Evolutionary conservation across 768 basidiomycete genomes (phyloP).

Genomic region (Phylloporus rhodoxanthus): DNA sequence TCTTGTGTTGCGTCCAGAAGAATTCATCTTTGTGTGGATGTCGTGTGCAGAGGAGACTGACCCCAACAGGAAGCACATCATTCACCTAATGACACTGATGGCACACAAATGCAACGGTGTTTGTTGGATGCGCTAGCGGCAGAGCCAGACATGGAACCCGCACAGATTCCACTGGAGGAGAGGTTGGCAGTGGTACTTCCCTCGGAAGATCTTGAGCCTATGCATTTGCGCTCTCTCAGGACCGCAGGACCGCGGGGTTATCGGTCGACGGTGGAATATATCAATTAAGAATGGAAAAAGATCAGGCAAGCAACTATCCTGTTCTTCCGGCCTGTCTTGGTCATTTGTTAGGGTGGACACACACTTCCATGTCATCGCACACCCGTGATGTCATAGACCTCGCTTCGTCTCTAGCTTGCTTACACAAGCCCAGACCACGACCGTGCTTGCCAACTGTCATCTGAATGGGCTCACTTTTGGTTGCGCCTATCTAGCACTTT

Average conservation of each 20-base stretch:
- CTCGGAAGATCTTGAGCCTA: conserved; percentile 35
- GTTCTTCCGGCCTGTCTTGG: not conserved
- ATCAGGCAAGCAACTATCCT: conserved; percentile 26
- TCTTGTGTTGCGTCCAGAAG: conserved; percentile 26
- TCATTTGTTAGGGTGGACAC: conserved; percentile 45
- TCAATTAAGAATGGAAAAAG: conserved; percentile 28
- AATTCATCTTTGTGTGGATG: conserved; percentile 35
- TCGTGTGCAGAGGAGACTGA: conserved; percentile 29
- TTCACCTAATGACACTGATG: conserved; percentile 40
- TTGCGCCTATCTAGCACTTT: conserved; percentile 42
- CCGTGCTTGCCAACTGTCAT: conserved; percentile 37
- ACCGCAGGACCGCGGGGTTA: conserved; percentile 35
- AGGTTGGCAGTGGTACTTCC: conserved; percentile 39
- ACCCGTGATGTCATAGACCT: conserved; percentile 30
- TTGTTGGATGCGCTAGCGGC: conserved; percentile 40
- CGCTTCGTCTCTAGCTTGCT: conserved; percentile 20
- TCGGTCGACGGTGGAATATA: conserved; percentile 36
- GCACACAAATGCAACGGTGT: conserved; percentile 48
- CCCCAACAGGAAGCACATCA: conserved; percentile 26
- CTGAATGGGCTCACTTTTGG: conserved; percentile 44
- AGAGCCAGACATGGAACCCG: not conserved
- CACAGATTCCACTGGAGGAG: conserved; percentile 28
- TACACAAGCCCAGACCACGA: conserved; percentile 25
- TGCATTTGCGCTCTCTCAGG: conserved; percentile 23
- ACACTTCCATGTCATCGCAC: conserved; percentile 44